Percentiles rank a stretch among this genome's conserved stretches.
phyloP scores from a whole-genome alignment of 2,329 filamentous ascomycete genomes.

The Magnaporthales sp. region DNA sequence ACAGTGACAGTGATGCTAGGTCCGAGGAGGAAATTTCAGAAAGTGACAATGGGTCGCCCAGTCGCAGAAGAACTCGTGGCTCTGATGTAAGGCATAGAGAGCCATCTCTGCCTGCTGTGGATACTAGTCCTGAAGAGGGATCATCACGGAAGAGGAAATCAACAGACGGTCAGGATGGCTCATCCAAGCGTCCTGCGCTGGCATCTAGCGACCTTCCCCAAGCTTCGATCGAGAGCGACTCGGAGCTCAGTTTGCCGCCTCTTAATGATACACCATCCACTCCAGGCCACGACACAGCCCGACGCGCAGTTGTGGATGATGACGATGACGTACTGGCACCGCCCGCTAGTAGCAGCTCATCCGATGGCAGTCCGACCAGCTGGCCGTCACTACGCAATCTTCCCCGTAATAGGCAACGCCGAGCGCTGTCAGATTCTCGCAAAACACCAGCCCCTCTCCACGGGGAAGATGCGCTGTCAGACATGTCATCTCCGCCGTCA shows the following conservation, averaged over 20 bases:
- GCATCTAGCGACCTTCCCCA: conserved; percentile 12
- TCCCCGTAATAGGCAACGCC: conserved; percentile 28
- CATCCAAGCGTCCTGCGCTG: conserved; percentile 21
- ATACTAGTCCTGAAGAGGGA: conserved; percentile 10
- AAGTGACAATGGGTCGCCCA: neutral
- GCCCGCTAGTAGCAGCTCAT: conserved; percentile 42
- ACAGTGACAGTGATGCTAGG: neutral
- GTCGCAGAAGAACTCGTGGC: neutral
- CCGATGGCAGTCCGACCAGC: conserved; percentile 29
- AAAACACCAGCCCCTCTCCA: conserved; percentile 28
- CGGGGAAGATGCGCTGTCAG: conserved; percentile 35
- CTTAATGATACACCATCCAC: conserved; percentile 7
- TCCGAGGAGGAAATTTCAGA: neutral
- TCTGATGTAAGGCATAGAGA: neutral
- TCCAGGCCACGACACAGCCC: conserved; percentile 8
- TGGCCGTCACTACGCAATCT: conserved; percentile 46
- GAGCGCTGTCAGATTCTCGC: conserved; percentile 11
- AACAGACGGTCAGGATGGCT: conserved; percentile 30
- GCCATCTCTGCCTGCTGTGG: conserved; percentile 2
- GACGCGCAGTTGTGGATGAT: conserved; percentile 14
- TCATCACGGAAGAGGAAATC: conserved; percentile 50
- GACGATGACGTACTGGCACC: conserved; percentile 44
- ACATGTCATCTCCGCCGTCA: conserved; percentile 55
- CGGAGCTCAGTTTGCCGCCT: conserved; percentile 9
- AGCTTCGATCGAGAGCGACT: conserved; percentile 15